Evolutionary conservation across 2,329 filamentous ascomycete species (phyloP).

Genomic region (Ceratocystis smalleyi): DNA sequence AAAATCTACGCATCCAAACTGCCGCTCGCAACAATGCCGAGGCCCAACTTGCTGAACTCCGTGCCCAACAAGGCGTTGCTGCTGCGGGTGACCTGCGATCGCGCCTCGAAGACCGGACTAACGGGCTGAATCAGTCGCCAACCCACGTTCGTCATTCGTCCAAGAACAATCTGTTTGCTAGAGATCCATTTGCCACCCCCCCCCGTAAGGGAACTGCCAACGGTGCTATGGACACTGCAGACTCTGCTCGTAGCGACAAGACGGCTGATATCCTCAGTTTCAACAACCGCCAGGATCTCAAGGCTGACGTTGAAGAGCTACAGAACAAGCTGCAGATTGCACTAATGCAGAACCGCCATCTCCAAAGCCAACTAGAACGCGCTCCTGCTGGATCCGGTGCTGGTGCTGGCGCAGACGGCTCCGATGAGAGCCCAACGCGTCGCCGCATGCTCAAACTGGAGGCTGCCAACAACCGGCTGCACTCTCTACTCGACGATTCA

Average conservation of each 20-base stretch:
- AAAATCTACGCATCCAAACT: constrained; percentile 68
- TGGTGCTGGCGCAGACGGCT: not conserved
- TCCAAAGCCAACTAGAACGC: constrained; percentile 73
- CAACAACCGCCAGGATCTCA: constrained; percentile 81
- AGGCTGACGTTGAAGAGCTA: constrained; percentile 76
- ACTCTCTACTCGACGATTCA: constrained; percentile 90
- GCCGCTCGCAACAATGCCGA: constrained; percentile 73
- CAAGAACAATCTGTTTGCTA: constrained; percentile 26
- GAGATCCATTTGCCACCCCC: constrained; percentile 23
- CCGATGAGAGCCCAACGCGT: constrained; percentile 61
- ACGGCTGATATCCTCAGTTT: constrained; percentile 64
- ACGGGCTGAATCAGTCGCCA: constrained; percentile 60
- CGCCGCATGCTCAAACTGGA: constrained; percentile 81
- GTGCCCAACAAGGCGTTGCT: constrained; percentile 29
- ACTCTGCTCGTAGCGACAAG: constrained; percentile 70
- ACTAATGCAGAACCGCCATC: constrained; percentile 87
- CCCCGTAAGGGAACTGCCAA: constrained; percentile 45
- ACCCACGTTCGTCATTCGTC: constrained; percentile 47
- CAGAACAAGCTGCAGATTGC: constrained; percentile 88
- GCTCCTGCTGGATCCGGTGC: constrained; percentile 31
- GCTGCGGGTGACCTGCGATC: constrained; percentile 33
- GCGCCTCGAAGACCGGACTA: constrained; percentile 72
- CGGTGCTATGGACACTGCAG: constrained; percentile 32
- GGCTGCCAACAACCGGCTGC: constrained; percentile 75
- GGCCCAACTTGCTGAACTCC: constrained; percentile 61